Conservation (phyloP, 1,284 basidiomycete species). For the Rhodotorula mucilaginosa region DNA sequence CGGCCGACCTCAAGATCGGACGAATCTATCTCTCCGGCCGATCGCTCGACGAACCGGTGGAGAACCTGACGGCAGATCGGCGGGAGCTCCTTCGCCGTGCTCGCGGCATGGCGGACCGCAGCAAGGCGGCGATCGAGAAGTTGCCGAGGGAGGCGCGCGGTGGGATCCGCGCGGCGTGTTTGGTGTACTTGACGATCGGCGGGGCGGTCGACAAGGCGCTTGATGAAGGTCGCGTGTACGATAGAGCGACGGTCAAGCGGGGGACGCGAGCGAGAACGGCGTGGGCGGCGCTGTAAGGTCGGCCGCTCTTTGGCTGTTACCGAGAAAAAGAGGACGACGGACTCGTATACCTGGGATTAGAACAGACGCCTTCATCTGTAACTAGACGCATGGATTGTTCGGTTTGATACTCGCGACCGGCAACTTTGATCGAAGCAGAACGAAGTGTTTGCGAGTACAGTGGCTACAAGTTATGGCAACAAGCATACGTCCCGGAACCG, state of each 20-base stretch:
- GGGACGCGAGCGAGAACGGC: constrained; percentile 43
- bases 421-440: not conserved
- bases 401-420: too few species aligned
- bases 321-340: too few species aligned
- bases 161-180: constrained; percentile 49
- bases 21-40: constrained; percentile 52
- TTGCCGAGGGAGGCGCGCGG: constrained; percentile 48
- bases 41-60: constrained; percentile 38
- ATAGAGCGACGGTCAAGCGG: constrained; percentile 46
- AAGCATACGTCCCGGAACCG: too few species aligned
- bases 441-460: not conserved
- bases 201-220: constrained; percentile 25
- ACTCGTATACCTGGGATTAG: too few species aligned
- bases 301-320: not conserved
- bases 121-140: constrained; percentile 44
- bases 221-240: constrained; percentile 21
- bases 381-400: not conserved
- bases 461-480: not conserved
- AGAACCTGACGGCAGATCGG: constrained; percentile 42
- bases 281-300: constrained; percentile 42
- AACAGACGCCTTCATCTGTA: too few species aligned
- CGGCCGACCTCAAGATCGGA: constrained; percentile 49
- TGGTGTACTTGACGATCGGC: constrained; percentile 50
- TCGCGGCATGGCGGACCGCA: constrained; percentile 40
- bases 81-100: constrained; percentile 46